phyloP scores from a whole-genome alignment of 2,329 filamentous ascomycete species.

The Truncatella angustata region DNA sequence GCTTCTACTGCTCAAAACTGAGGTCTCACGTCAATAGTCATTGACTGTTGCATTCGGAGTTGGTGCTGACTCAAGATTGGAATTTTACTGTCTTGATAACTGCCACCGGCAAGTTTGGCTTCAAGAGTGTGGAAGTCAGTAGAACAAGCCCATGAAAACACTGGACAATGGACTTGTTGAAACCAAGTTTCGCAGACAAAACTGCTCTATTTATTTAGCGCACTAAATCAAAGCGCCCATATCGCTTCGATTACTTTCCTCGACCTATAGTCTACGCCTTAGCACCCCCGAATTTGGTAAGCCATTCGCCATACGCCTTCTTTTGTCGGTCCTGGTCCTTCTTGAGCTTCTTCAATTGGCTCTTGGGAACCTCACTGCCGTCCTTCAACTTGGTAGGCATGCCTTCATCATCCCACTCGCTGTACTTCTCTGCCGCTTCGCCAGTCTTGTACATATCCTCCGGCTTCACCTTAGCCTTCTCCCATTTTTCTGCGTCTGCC shows the following conservation, averaged over 20 bases:
- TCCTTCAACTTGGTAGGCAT: slow-evolving; percentile 75
- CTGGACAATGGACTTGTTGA: too few relatives aligned
- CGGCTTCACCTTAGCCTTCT: slow-evolving; percentile 56
- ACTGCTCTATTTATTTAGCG: not conserved
- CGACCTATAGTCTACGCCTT: slow-evolving; percentile 12
- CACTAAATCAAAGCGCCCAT: not conserved
- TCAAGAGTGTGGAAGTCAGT: too few relatives aligned
- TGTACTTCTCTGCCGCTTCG: slow-evolving; percentile 57
- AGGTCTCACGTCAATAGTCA: too few relatives aligned
- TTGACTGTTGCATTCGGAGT: too few relatives aligned
- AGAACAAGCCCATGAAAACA: too few relatives aligned
- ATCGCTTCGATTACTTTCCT: not conserved
- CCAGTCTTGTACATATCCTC: slow-evolving; percentile 56
- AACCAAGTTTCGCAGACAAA: too few relatives aligned
- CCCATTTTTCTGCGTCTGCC: slow-evolving; percentile 51
- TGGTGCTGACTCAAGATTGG: too few relatives aligned
- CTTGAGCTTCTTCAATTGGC: slow-evolving; percentile 73
- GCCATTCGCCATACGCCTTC: slow-evolving; percentile 71
- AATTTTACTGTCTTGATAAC: too few relatives aligned
- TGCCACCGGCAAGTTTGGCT: too few relatives aligned
- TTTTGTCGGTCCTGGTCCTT: slow-evolving; percentile 93
- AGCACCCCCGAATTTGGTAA: slow-evolving; percentile 30
- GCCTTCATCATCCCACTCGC: slow-evolving; percentile 80
- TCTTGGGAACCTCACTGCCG: slow-evolving; percentile 80
- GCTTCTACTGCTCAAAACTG: too few relatives aligned